A percentile compares a stretch with the other conserved stretches of the same genome.
These are phyloP conservation scores for Xylariomycetidae sp. DNA, from an alignment of 2,329 filamentous ascomycete species.

Conservation along the genomic window DNA sequence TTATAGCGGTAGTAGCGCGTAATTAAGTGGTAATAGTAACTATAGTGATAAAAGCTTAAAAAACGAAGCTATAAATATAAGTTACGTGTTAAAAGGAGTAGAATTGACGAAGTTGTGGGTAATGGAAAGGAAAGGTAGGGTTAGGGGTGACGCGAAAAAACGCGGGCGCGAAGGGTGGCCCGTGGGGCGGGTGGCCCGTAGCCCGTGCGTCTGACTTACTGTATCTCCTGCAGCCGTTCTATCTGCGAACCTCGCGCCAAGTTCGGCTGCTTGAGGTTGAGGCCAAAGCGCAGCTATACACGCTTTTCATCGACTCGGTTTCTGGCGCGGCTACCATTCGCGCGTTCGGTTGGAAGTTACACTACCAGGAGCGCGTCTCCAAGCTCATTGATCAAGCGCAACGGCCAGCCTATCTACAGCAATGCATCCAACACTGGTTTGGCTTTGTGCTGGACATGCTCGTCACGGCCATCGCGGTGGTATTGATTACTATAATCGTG, in stretches of 20 bases:
- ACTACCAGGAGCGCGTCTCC: not conserved
- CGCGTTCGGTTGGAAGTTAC: not conserved
- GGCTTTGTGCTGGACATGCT: not conserved
- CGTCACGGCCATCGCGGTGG: slow-evolving; percentile 10
- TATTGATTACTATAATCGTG: slow-evolving; percentile 17
- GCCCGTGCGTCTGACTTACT: too few species aligned
- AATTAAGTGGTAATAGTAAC: too few species aligned
- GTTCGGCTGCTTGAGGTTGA: slow-evolving; percentile 28
- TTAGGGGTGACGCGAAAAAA: too few species aligned
- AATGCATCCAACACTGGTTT: not conserved
- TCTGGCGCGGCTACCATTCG: slow-evolving; percentile 4
- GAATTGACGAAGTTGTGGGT: too few species aligned
- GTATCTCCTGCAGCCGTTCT: slow-evolving; percentile 26
- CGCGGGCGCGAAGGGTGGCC: too few species aligned
- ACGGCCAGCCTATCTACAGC: not conserved
- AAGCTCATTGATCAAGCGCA: not conserved
- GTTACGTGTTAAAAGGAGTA: too few species aligned
- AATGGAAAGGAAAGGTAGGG: too few species aligned
- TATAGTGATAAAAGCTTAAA: too few species aligned
- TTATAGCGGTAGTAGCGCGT: too few species aligned
- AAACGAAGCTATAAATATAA: too few species aligned
- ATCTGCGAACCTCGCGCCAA: slow-evolving; percentile 30
- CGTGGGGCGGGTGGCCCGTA: too few species aligned
- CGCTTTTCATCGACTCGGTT: slow-evolving; percentile 22
- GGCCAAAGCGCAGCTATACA: slow-evolving; percentile 28